These are phyloP conservation scores for Lecanoromycetidae sp. DNA, from an alignment of 2,329 filamentous ascomycete genomes.

Conservation along the genomic window DNA sequence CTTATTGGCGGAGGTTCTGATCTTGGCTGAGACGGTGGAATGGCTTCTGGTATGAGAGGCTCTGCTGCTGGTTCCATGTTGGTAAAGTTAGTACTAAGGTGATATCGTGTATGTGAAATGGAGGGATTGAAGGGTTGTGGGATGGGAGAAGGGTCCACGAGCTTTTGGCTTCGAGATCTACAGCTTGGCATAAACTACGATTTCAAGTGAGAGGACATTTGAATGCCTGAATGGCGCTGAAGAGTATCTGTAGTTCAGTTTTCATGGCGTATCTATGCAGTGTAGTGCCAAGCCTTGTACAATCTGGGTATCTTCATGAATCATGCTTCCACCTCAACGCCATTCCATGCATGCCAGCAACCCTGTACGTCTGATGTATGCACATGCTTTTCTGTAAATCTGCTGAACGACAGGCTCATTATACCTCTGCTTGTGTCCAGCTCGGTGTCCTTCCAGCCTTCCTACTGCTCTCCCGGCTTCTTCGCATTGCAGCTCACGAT, in stretches of 20 bases:
- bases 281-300: conserved; percentile 1
- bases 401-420: too few relatives aligned
- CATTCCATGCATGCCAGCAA: background rate
- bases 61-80: conserved; percentile 6
- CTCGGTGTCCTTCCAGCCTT: background rate
- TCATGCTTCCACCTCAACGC: background rate
- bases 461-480: conserved; percentile 45
- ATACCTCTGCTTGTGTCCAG: too few relatives aligned
- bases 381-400: too few relatives aligned
- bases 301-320: conserved; percentile 7
- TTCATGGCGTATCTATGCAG: too few relatives aligned
- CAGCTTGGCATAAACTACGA: too few relatives aligned
- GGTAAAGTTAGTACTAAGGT: too few relatives aligned
- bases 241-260: too few relatives aligned
- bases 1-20: background rate
- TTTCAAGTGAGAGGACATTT: too few relatives aligned
- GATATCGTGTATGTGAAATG: too few relatives aligned
- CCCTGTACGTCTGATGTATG: background rate
- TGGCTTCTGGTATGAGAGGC: conserved; percentile 8
- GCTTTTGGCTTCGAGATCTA: too few relatives aligned
- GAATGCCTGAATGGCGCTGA: too few relatives aligned
- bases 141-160: background rate
- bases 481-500: conserved; percentile 97
- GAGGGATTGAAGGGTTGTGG: background rate
- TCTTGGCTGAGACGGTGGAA: background rate